Conservation (phyloP, 2,329 filamentous ascomycete species). For the Sporothrix euskadiensis region DNA sequence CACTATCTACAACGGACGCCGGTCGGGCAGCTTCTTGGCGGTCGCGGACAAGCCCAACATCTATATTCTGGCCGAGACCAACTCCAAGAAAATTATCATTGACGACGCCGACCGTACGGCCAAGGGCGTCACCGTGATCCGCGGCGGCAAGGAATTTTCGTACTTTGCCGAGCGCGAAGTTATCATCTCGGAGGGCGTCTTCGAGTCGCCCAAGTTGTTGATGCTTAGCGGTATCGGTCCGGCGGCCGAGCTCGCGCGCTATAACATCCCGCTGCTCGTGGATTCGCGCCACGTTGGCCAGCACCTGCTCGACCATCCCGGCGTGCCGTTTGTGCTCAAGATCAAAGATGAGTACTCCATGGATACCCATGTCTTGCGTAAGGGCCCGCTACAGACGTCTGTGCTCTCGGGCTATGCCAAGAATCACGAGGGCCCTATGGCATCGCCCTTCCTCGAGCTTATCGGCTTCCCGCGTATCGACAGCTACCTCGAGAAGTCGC, state of each 20-base stretch:
- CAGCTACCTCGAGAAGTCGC: constrained; percentile 42
- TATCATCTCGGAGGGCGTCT: constrained; percentile 45
- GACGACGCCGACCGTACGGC: no score
- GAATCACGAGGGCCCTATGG: no score
- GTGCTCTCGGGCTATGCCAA: constrained; percentile 38
- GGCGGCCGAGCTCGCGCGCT: constrained; percentile 42
- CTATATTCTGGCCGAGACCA: no score
- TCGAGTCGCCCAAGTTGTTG: constrained; percentile 42
- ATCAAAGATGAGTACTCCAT: constrained; percentile 46
- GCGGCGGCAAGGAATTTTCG: no score
- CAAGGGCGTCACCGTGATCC: no score
- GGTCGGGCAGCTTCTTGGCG: no score
- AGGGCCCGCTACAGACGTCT: constrained; percentile 38
- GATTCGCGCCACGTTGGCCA: constrained; percentile 47
- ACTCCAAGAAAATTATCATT: no score
- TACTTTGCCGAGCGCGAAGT: constrained; percentile 39
- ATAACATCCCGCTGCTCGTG: constrained; percentile 24
- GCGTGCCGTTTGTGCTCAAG: constrained; percentile 51
- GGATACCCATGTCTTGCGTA: constrained; percentile 45
- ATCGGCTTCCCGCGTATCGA: constrained; percentile 61
- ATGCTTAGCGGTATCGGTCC: constrained; percentile 44
- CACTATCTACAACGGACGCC: no score
- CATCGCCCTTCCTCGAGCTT: constrained; percentile 44
- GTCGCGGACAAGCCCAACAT: no score
- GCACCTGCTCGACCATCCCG: constrained; percentile 48